These are phyloP conservation scores for Ustilago curta DNA, from an alignment of 1,284 basidiomycete species.

Conservation along the genomic window DNA sequence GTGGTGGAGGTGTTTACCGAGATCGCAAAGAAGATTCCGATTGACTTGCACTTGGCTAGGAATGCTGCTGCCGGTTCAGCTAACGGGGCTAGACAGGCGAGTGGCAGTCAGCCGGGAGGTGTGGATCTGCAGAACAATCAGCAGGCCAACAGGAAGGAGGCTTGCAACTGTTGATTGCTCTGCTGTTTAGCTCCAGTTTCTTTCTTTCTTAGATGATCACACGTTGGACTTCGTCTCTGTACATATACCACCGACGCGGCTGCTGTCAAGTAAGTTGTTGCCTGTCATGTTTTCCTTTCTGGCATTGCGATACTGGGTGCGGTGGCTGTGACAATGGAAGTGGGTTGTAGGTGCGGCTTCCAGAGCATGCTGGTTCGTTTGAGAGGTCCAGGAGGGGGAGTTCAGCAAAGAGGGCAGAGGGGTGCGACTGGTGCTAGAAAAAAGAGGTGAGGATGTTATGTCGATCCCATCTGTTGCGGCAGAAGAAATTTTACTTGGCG, in stretches of 20 bases:
- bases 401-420: too few relatives aligned
- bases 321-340: constrained; percentile 1
- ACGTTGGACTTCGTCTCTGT: constrained; percentile 13
- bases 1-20: constrained; percentile 98
- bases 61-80: constrained; percentile 37
- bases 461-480: not conserved
- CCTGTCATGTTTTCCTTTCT: constrained; percentile 4
- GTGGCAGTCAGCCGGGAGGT: constrained; percentile 39
- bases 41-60: constrained; percentile 55
- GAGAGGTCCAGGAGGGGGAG: not conserved
- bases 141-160: constrained; percentile 42
- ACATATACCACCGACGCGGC: constrained; percentile 30
- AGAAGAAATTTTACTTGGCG: too few relatives aligned
- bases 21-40: constrained; percentile 68
- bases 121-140: constrained; percentile 51
- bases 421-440: not conserved
- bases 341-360: not conserved
- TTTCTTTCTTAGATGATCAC: not conserved
- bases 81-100: constrained; percentile 40
- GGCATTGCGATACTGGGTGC: not conserved
- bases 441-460: not conserved
- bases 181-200: not conserved
- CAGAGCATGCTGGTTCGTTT: not conserved
- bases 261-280: not conserved
- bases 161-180: constrained; percentile 57